Conservation (phyloP, 768 basidiomycete genomes). For the Phlebiopsis flavidoalba region DNA sequence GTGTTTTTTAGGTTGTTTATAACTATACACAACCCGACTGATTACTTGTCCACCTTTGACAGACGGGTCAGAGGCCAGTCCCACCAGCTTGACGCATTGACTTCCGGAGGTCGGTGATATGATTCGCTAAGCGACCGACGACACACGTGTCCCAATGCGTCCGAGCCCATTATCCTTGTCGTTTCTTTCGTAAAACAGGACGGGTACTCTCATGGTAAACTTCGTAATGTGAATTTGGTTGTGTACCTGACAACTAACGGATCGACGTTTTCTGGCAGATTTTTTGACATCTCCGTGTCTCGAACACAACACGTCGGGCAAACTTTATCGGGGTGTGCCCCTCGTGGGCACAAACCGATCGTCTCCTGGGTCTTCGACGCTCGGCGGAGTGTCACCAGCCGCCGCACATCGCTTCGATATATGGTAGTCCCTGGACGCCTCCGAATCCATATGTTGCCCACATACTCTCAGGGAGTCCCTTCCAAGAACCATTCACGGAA, state of each 20-base stretch:
- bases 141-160: not conserved
- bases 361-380: not conserved
- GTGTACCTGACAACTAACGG: not conserved
- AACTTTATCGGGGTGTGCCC: not conserved
- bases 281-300: not conserved
- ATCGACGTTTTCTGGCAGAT: not conserved
- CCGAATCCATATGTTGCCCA: not conserved
- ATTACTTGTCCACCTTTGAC: not conserved
- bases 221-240: not conserved
- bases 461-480: not conserved
- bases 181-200: not conserved
- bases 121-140: not conserved
- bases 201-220: not conserved
- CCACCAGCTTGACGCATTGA: not conserved
- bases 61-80: not conserved
- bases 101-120: not conserved
- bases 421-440: not conserved
- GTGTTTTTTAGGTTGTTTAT: not conserved
- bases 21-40: not conserved
- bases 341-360: not conserved
- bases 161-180: not conserved
- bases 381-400: not conserved
- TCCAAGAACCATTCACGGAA: not conserved
- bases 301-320: not conserved
- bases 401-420: not conserved